A percentile compares a stretch with the other conserved stretches of the same genome.
phyloP scores from a whole-genome alignment of 257 asterid species.

The Eucommia ulmoides region DNA sequence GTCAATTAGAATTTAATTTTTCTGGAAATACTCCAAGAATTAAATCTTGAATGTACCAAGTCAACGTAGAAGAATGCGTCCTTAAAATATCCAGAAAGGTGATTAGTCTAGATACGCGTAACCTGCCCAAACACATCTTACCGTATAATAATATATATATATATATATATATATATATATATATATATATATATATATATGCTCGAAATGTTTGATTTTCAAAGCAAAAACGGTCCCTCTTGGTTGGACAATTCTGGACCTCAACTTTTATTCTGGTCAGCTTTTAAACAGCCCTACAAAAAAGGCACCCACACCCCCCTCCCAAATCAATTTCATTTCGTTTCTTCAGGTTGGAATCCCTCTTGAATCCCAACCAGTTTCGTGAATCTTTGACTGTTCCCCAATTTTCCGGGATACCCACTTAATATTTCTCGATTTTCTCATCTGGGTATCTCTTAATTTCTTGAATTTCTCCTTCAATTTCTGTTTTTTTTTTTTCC shows the following conservation, averaged over 20 bases:
- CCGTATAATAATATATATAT: too few species aligned
- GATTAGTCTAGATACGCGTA: too few species aligned
- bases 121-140: too few species aligned
- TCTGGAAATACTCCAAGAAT: too few species aligned
- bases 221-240: not conserved
- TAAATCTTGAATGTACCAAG: too few species aligned
- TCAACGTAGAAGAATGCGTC: too few species aligned
- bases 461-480: slow-evolving; percentile 5
- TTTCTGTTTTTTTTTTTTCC: not conserved
- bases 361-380: slow-evolving; percentile 20
- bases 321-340: slow-evolving; percentile 7
- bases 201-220: not conserved
- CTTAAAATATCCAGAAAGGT: too few species aligned
- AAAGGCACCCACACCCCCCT: not conserved
- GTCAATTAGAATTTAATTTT: too few species aligned
- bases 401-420: slow-evolving; percentile 27
- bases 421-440: slow-evolving; percentile 1
- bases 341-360: slow-evolving; percentile 18
- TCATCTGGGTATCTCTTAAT: slow-evolving; percentile 12
- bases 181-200: too few species aligned
- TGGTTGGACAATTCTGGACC: slow-evolving; percentile 39
- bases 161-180: too few species aligned
- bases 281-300: too few species aligned
- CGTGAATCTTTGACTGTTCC: slow-evolving; percentile 17
- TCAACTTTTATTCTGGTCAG: too few species aligned